Evolutionary conservation across 1,284 basidiomycete species (phyloP), one percentile per base, ranked within the genome.

Genomic region (Veloporphyrellus conicus): DNA sequence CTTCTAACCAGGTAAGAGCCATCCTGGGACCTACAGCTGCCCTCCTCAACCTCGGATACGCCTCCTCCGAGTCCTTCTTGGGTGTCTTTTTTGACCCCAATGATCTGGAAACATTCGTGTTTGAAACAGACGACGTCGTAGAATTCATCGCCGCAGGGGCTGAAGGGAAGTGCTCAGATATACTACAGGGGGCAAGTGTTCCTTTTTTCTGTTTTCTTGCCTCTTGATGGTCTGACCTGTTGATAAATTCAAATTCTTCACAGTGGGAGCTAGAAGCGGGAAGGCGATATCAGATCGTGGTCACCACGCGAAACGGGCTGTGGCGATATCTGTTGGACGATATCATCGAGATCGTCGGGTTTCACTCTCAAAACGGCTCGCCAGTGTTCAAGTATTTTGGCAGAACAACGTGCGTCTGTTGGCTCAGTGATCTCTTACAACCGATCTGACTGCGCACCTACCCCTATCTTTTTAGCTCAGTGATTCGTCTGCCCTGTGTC

Each of bases 281-380:
- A 23, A 36, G 39, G 20, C 41, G 31, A 5, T 59, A 59, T 29
- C 47, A 49, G 31, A 20, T 51, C 6, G 45, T 55, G 14, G 4
- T 58, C 8, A 60, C 58, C 9, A 60, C 56, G 9, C 48, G 48
- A 44, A 45, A 52, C 10, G 57, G 54, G 8, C 22, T 54, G 22
- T 58, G 57, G 57, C 31, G 57, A 28, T 58, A 58, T 33, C 40
- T 47, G 5, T 18, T 59, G 12, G 57, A 49, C 25, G 57, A 56
- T 19, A 39, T 59, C 28, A 41, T 59, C 8, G 42, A 53, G 19
- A 41, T 59, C 5, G 9, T 52, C 2, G 57, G 57, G 4, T 59
- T 58, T 31, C 47, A 42, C 22, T 44, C 46, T n/a, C 37, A 41
- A n/a, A 48, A 48, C 16, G 52, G 53, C 25, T 41, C 45, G 1